These are phyloP conservation scores for Xylariales sp. DNA, from an alignment of 2,329 filamentous ascomycete species.

Conservation along the genomic window DNA sequence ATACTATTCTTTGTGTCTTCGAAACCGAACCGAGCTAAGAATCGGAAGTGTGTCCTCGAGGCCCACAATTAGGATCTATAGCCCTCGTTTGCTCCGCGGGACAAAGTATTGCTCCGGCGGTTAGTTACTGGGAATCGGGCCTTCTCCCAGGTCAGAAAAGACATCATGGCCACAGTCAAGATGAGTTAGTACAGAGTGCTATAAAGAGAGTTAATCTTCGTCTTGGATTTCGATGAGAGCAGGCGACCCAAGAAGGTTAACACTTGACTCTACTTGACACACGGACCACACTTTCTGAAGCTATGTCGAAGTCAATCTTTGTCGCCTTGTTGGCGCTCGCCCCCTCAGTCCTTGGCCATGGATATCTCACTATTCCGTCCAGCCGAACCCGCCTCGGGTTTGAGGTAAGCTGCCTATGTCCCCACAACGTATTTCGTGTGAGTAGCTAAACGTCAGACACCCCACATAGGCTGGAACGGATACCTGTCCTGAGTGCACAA, in stretches of 20 bases:
- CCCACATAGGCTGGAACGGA: slow-evolving; percentile 37
- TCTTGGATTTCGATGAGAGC: too few species aligned
- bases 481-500: slow-evolving; percentile 50
- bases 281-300: background rate
- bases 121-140: slow-evolving; percentile 6
- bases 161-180: background rate
- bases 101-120: background rate
- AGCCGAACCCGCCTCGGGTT: slow-evolving; percentile 40
- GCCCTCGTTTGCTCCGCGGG: background rate
- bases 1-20: too few species aligned
- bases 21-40: too few species aligned
- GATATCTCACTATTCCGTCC: slow-evolving; percentile 38
- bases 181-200: background rate
- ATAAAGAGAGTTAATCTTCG: background rate
- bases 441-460: background rate
- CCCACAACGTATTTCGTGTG: background rate
- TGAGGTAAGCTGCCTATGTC: slow-evolving; percentile 28
- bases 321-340: slow-evolving; percentile 9
- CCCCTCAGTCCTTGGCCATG: slow-evolving; percentile 32
- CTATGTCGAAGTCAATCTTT: background rate
- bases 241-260: too few species aligned
- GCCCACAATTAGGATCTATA: background rate
- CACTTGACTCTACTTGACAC: slow-evolving; percentile 2
- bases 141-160: slow-evolving; percentile 2
- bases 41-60: background rate